Evolutionary conservation across 106 monocot species (phyloP).

Genomic region (Amphibolis antarctica): DNA sequence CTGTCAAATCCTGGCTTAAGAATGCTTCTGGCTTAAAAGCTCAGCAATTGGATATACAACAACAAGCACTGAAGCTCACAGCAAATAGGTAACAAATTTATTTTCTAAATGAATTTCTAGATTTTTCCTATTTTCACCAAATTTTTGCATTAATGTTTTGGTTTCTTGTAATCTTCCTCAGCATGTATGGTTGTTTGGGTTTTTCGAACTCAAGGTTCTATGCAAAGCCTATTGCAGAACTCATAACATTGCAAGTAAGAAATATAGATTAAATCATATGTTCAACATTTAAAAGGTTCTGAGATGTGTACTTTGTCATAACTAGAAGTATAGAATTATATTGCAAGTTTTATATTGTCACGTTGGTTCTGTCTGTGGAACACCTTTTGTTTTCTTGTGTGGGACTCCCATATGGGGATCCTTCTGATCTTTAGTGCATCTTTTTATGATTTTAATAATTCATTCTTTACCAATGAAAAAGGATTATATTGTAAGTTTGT

Average conservation of each 20-base stretch:
- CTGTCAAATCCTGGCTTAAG: constrained; percentile 81
- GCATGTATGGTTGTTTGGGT: constrained; percentile 99
- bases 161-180: constrained; percentile 21
- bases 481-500: too few species aligned
- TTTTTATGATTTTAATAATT: too few species aligned
- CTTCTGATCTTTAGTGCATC: too few species aligned
- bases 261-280: not conserved
- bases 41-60: constrained; percentile 92
- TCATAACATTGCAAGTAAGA: constrained; percentile 87
- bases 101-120: not conserved
- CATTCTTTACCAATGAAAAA: too few species aligned
- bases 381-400: too few species aligned
- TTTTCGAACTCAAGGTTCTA: constrained; percentile 92
- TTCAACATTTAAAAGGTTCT: not conserved
- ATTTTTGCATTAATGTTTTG: constrained; percentile 1
- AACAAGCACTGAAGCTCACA: constrained; percentile 90
- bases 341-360: not conserved
- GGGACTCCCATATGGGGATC: too few species aligned
- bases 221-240: constrained; percentile 94
- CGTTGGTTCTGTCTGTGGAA: too few species aligned
- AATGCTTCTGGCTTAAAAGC: constrained; percentile 73
- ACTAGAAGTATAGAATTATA: not conserved
- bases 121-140: not conserved
- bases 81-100: constrained; percentile 65
- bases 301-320: not conserved